Percentiles rank a stretch among this genome's conserved stretches.
Conservation (phyloP, 2,329 filamentous ascomycete species). For the Didymella glomerata region DNA sequence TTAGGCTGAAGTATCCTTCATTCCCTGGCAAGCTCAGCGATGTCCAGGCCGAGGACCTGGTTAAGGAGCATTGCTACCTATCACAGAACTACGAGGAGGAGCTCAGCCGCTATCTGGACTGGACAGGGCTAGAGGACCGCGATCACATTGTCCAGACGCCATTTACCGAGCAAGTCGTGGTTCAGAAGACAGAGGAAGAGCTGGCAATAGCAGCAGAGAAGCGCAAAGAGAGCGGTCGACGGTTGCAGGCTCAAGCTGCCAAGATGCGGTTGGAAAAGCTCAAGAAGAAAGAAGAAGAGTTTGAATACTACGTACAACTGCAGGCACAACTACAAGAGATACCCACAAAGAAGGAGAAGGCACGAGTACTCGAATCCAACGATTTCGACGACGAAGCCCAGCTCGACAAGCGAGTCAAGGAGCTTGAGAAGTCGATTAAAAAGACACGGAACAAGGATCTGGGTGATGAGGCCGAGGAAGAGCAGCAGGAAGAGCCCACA, state of each 20-base stretch:
- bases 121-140: slow-evolving; percentile 88
- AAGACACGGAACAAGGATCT: slow-evolving; percentile 93
- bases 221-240: slow-evolving; percentile 90
- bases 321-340: slow-evolving; percentile 72
- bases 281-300: slow-evolving; percentile 92
- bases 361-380: slow-evolving; percentile 81
- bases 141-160: slow-evolving; percentile 92
- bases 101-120: slow-evolving; percentile 79
- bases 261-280: slow-evolving; percentile 97
- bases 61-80: slow-evolving; percentile 89
- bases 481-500: slow-evolving; percentile 78
- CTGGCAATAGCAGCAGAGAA: slow-evolving; percentile 88
- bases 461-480: slow-evolving; percentile 75
- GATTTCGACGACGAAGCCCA: slow-evolving; percentile 91
- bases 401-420: slow-evolving; percentile 83
- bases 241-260: slow-evolving; percentile 93
- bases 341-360: slow-evolving; percentile 88
- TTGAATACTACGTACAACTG: slow-evolving; percentile 91
- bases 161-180: slow-evolving; percentile 86
- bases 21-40: slow-evolving; percentile 87
- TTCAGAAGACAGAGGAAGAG: slow-evolving; percentile 95
- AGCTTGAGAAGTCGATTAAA: slow-evolving; percentile 88
- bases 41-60: slow-evolving; percentile 85
- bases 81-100: slow-evolving; percentile 85
- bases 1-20: slow-evolving; percentile 88